Evolutionary conservation across 2,329 filamentous ascomycete species (phyloP).

Genomic region (Exophiala sp.): DNA sequence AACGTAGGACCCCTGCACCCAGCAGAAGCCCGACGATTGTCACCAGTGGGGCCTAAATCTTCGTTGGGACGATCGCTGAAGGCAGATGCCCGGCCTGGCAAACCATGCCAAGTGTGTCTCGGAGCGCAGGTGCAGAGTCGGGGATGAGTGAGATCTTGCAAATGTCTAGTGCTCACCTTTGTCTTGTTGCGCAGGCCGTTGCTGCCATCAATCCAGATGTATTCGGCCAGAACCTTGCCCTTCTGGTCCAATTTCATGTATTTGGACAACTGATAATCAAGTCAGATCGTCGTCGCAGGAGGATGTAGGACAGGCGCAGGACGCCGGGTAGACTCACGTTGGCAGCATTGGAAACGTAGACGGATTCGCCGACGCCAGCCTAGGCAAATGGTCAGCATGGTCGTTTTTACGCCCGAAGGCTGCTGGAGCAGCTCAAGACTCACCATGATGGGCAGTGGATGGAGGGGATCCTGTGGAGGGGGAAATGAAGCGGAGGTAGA

Average conservation of each 20-base stretch:
- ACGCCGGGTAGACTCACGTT: conserved; percentile 35
- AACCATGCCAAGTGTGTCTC: background rate
- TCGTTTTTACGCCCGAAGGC: background rate
- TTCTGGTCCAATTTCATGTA: conserved; percentile 88
- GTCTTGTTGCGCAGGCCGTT: conserved; percentile 90
- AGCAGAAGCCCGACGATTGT: conserved; percentile 4
- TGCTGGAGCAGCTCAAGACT: conserved; percentile 4
- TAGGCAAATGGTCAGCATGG: conserved; percentile 5
- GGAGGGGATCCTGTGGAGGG: background rate
- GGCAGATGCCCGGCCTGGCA: background rate
- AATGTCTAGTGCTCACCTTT: conserved; percentile 61
- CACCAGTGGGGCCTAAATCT: background rate
- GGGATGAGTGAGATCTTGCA: conserved; percentile 1
- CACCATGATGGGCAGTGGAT: conserved; percentile 22
- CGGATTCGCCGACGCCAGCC: conserved; percentile 37
- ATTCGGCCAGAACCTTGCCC: conserved; percentile 85
- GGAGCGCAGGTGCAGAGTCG: background rate
- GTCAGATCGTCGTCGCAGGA: conserved; percentile 13
- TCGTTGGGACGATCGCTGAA: background rate
- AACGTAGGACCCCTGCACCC: conserved; percentile 12
- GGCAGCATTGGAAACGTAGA: conserved; percentile 40
- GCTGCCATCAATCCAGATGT: conserved; percentile 86
- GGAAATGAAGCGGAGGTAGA: background rate
- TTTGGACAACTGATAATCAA: conserved; percentile 66
- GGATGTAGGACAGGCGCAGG: conserved; percentile 19